These are phyloP conservation scores for Papiliotrema nemorosa DNA, from an alignment of 1,284 basidiomycete species.

Conservation along the genomic window DNA sequence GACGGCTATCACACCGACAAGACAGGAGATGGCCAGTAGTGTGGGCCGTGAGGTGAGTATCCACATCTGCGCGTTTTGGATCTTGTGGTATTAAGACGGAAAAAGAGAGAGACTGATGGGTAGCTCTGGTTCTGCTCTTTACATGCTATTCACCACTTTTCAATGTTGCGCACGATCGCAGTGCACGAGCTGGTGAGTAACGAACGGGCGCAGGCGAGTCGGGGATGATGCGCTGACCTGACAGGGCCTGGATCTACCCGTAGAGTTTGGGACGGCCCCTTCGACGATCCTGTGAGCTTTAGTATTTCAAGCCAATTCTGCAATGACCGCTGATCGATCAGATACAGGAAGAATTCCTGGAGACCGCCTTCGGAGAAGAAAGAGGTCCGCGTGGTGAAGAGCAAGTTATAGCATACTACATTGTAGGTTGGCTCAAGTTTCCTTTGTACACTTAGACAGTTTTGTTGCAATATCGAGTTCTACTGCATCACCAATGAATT, in stretches of 20 bases:
- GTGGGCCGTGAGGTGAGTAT: conserved; percentile 40
- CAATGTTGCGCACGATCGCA: conserved; percentile 45
- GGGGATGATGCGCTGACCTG: not conserved
- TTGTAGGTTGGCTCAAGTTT: no score
- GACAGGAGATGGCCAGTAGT: conserved; percentile 35
- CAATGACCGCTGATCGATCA: no score
- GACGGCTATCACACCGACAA: conserved; percentile 37
- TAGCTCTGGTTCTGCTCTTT: conserved; percentile 47
- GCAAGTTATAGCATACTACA: conserved; percentile 12
- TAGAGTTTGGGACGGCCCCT: conserved; percentile 46
- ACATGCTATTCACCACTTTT: conserved; percentile 46
- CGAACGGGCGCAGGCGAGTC: not conserved
- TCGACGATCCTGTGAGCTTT: conserved; percentile 35
- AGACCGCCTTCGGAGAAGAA: conserved; percentile 14
- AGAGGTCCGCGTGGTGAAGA: conserved; percentile 11
- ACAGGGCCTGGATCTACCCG: conserved; percentile 37
- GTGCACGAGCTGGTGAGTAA: conserved; percentile 44
- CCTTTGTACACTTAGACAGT: no score
- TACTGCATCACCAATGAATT: no score
- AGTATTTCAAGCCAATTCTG: no score
- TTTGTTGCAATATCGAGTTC: no score
- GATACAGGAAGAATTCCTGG: conserved; percentile 15
- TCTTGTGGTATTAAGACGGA: no score
- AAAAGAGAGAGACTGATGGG: no score
- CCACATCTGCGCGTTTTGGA: no score